These are phyloP conservation scores for Nakazawaea ernobii DNA, from an alignment of 805 yeast species.

Conservation along the genomic window DNA sequence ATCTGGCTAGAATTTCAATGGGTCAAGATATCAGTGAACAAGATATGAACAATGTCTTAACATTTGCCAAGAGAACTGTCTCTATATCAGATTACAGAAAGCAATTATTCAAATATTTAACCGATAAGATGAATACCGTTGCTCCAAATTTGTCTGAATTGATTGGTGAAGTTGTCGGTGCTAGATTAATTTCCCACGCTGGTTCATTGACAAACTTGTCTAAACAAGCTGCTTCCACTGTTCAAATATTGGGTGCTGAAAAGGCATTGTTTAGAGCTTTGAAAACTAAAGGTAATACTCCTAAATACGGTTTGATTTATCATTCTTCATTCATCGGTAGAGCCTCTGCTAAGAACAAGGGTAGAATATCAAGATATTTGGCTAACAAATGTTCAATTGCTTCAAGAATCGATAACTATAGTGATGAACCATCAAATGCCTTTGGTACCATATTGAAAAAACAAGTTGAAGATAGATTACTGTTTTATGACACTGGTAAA, in stretches of 20 bases:
- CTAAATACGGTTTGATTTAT: constrained; percentile 92
- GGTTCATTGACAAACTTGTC: constrained; percentile 96
- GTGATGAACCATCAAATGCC: constrained; percentile 86
- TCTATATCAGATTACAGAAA: constrained; percentile 87
- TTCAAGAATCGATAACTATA: constrained; percentile 94
- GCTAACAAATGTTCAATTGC: constrained; percentile 99
- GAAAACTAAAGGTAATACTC: constrained; percentile 95
- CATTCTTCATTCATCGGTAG: constrained; percentile 92
- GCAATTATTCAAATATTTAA: constrained; percentile 75
- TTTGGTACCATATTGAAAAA: constrained; percentile 89
- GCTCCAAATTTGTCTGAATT: constrained; percentile 96
- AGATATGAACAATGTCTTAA: constrained; percentile 86
- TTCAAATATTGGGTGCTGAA: constrained; percentile 96
- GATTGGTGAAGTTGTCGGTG: constrained; percentile 99
- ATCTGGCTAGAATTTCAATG: constrained; percentile 96
- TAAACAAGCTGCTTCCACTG: constrained; percentile 98
- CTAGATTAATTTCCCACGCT: constrained; percentile 95
- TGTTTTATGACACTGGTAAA: constrained; percentile 93
- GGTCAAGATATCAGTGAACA: constrained; percentile 96
- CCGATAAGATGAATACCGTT: constrained; percentile 95
- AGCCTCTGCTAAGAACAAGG: constrained; percentile 96
- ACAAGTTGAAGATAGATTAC: constrained; percentile 97
- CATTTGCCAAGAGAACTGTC: constrained; percentile 92
- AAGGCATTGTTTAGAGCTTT: constrained; percentile 94
- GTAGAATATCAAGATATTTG: constrained; percentile 96